Evolutionary conservation across 75 land plant genomes (phyloP).

Genomic region (Pinus taeda): DNA sequence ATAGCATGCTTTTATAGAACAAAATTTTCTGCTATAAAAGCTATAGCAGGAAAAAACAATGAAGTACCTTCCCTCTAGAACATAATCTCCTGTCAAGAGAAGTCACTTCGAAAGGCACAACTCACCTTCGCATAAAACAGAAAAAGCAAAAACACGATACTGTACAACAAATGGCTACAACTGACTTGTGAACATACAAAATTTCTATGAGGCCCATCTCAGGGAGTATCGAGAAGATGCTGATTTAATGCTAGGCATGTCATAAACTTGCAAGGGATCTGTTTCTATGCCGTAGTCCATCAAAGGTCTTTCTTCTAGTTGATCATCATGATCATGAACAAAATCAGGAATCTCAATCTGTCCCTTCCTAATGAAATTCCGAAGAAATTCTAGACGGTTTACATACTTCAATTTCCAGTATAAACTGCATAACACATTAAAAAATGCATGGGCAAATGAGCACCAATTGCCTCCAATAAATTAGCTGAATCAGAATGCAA

Average conservation of each 20-base stretch:
- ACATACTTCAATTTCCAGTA: conserved; percentile 60
- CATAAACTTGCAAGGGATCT: conserved; percentile 40
- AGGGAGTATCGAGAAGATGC: conserved; percentile 13
- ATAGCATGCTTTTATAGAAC: no score
- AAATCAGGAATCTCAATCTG: conserved; percentile 72
- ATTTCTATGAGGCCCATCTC: background rate
- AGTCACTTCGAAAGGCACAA: no score
- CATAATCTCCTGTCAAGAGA: no score
- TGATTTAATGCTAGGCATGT: conserved; percentile 29
- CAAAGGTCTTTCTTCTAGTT: conserved; percentile 55
- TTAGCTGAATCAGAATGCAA: no score
- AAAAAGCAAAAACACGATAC: no score
- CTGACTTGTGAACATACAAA: no score
- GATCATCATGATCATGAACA: conserved; percentile 62
- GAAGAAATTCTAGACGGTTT: conserved; percentile 58
- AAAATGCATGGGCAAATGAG: background rate
- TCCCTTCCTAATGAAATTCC: conserved; percentile 51
- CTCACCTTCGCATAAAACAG: no score
- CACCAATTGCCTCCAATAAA: background rate
- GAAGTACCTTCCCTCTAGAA: no score
- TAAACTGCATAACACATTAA: conserved; percentile 11
- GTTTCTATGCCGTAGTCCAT: conserved; percentile 71
- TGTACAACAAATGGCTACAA: no score
- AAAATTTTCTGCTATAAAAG: no score
- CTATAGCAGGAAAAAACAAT: no score